Conservation (phyloP, 352 stramenopile genomes). For the Pythium diclinum region DNA sequence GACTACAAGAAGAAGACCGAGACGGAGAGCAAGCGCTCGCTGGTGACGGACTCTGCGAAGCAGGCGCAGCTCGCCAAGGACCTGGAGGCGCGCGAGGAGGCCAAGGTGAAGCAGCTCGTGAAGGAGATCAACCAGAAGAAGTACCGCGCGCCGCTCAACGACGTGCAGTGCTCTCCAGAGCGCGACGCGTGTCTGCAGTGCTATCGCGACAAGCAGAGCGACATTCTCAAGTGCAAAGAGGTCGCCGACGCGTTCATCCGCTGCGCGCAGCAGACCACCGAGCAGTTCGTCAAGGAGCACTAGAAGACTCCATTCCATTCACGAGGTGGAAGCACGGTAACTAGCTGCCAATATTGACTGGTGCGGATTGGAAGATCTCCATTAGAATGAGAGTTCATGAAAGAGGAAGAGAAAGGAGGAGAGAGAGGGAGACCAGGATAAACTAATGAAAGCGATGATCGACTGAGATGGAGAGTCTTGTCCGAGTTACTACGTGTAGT, state of each 20-base stretch:
- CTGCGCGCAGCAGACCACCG: conserved; percentile 78
- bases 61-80: conserved; percentile 69
- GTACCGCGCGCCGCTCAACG: conserved; percentile 73
- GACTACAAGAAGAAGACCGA: conserved; percentile 68
- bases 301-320: conserved; percentile 3
- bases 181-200: conserved; percentile 80
- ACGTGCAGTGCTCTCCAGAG: conserved; percentile 78
- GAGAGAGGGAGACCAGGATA: conserved; percentile 6
- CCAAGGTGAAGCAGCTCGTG: conserved; percentile 71
- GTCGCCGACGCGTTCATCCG: conserved; percentile 82
- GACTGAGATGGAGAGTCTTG: not conserved
- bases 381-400: not conserved
- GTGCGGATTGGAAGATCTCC: not conserved
- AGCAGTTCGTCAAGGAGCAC: conserved; percentile 75
- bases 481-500: too few species aligned
- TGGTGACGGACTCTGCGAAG: conserved; percentile 29
- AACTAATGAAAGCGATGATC: conserved; percentile 11
- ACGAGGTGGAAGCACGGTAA: not conserved
- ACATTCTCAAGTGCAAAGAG: conserved; percentile 84
- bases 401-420: not conserved
- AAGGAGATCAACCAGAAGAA: conserved; percentile 81
- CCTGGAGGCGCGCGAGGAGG: conserved; percentile 60
- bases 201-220: conserved; percentile 79
- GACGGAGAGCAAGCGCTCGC: conserved; percentile 38
- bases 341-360: not conserved